These are phyloP conservation scores for Clavispora santaluciae DNA, from an alignment of 805 yeast genomes.

Conservation along the genomic window DNA sequence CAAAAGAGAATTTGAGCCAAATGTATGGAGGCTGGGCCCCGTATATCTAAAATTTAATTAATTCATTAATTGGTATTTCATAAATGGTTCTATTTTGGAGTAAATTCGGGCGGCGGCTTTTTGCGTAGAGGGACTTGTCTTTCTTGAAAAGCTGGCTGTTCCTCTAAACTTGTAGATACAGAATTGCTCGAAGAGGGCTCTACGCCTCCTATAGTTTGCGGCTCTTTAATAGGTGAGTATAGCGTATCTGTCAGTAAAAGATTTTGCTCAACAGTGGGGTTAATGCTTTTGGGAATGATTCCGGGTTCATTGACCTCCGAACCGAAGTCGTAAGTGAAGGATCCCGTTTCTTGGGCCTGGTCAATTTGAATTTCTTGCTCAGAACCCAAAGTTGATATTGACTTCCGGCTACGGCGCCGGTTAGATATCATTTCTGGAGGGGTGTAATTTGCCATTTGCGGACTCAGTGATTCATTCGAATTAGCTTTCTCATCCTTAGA, in stretches of 20 bases:
- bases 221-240: neutral
- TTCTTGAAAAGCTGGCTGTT: neutral
- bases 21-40: slow-evolving; percentile 94
- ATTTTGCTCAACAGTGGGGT: neutral
- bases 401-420: slow-evolving; percentile 37
- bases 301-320: slow-evolving; percentile 4
- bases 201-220: neutral
- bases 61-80: neutral
- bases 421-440: slow-evolving; percentile 69
- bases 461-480: neutral
- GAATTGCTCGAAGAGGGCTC: neutral
- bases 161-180: neutral
- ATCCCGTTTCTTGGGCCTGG: neutral
- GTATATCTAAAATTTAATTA: slow-evolving; percentile 20
- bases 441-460: slow-evolving; percentile 19
- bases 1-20: slow-evolving; percentile 61
- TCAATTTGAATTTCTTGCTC: neutral
- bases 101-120: slow-evolving; percentile 1
- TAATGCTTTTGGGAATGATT: slow-evolving; percentile 6
- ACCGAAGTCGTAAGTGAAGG: slow-evolving; percentile 13
- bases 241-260: neutral
- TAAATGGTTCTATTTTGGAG: neutral
- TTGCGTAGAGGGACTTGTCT: neutral
- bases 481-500: slow-evolving; percentile 31
- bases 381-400: slow-evolving; percentile 11